A percentile compares a stretch with the other conserved stretches of the same genome.
Conservation (phyloP, 345 rosid genomes). For the Bruguiera parviflora region DNA sequence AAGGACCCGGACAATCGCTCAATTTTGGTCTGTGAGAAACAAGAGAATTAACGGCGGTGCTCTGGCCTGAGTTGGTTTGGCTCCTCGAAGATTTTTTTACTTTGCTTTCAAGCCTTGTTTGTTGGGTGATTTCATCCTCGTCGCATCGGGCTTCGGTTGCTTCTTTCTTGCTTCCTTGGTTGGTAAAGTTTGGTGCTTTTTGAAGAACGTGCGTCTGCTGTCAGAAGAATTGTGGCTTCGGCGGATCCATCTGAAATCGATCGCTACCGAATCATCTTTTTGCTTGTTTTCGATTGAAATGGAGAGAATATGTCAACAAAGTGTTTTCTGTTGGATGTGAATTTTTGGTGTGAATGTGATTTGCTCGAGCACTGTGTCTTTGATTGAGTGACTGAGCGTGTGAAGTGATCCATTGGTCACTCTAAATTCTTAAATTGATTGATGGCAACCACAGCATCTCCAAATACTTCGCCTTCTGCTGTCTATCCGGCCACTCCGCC, state of each 20-base stretch:
- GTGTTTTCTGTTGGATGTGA: too few species aligned
- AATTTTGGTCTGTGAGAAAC: conserved; percentile 15
- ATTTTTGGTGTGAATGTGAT: conserved; percentile 18
- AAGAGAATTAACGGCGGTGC: neutral
- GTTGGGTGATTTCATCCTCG: conserved; percentile 9
- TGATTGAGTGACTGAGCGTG: neutral
- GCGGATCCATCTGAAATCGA: conserved; percentile 9
- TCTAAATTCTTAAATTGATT: conserved; percentile 13
- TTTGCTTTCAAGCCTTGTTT: conserved; percentile 15
- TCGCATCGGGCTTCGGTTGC: neutral
- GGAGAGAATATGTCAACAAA: neutral
- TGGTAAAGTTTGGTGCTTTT: conserved; percentile 43
- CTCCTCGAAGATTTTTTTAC: conserved; percentile 10
- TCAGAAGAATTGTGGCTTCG: conserved; percentile 8
- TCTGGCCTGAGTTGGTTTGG: neutral
- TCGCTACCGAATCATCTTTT: conserved; percentile 1
- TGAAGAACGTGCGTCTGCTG: conserved; percentile 9
- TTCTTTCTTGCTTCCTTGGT: conserved; percentile 27
- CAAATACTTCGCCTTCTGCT: conserved; percentile 43
- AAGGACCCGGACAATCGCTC: neutral
- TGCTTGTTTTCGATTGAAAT: neutral
- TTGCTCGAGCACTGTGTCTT: neutral
- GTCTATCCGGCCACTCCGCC: conserved; percentile 42
- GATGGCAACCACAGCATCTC: conserved; percentile 62
- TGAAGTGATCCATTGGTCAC: neutral